Conservation (phyloP, 768 basidiomycete species). For the Hebeloma cylindrosporum region DNA sequence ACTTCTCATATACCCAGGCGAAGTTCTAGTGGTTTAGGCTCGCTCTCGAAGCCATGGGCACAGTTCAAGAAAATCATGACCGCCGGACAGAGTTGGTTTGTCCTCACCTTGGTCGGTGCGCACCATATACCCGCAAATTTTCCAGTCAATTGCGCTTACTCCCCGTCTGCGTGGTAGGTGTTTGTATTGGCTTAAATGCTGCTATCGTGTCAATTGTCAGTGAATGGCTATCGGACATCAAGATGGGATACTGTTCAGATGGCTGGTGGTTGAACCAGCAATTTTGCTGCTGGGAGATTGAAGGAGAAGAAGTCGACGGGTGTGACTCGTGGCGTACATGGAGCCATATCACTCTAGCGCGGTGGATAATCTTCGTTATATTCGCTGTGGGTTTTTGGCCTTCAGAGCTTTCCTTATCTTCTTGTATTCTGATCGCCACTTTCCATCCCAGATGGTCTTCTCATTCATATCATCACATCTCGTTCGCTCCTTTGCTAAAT, state of each 20-base stretch:
- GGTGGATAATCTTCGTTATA: conserved; percentile 84
- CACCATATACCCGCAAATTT: too few relatives aligned
- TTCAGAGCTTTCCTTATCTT: not conserved
- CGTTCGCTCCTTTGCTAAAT: conserved; percentile 85
- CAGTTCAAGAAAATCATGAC: conserved; percentile 58
- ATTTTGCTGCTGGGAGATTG: conserved; percentile 98
- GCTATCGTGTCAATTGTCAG: conserved; percentile 93
- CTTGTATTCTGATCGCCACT: conserved; percentile 5
- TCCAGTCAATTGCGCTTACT: conserved; percentile 1
- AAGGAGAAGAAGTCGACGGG: conserved; percentile 70
- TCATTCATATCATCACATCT: conserved; percentile 87
- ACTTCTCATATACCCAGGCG: conserved; percentile 42
- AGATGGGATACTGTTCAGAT: conserved; percentile 94
- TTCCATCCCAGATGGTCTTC: conserved; percentile 60
- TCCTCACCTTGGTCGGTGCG: conserved; percentile 88
- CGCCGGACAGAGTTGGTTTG: conserved; percentile 88
- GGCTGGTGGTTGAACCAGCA: conserved; percentile 99
- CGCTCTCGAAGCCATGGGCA: conserved; percentile 56
- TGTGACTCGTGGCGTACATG: conserved; percentile 94
- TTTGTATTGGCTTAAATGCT: conserved; percentile 91
- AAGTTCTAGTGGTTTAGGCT: conserved; percentile 49
- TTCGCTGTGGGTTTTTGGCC: conserved; percentile 70
- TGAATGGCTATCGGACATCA: conserved; percentile 97
- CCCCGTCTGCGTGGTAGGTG: conserved; percentile 47
- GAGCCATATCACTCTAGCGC: conserved; percentile 67